Evolutionary conservation across 306 rosid species (phyloP), one percentile per base, ranked within the genome.

Genomic region (Prunus salicina): DNA sequence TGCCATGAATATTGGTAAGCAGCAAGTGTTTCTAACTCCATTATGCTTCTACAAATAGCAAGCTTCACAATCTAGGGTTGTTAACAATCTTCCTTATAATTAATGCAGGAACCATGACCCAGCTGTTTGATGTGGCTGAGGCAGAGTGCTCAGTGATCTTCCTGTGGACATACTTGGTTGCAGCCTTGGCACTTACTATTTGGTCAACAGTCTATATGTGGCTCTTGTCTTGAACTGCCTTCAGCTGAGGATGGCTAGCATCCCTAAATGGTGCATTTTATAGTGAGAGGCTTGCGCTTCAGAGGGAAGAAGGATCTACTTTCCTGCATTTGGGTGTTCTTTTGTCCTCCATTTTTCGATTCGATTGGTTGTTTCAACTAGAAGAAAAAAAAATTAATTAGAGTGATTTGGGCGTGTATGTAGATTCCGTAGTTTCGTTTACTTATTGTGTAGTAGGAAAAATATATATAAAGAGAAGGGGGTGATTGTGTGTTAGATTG

Each of bases 91-190:
- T 38, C 43, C 43, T 49, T 1, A 49, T 8, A n/a, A 55, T 46
- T 8, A n/a, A 46, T 12, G 75, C 72, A 93, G 97, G 98, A 14
- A 92, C 97, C 14, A 89, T 96, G 91, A 85, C 93, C 9, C 98
- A 96, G 65, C 82, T 91, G 41, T 96, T 87, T 78, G 96, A 88
- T 3, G 97, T 92, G 53, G 99, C 86, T 49, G 93, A 87, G 75
- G 99, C 93, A 74, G 99, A 96, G 83, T 85, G 97, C 78, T 92
- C 99, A 4, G 93, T 96, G 64, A 80, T 96, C 14, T 84, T 90
- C 20, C 64, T 96, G 38, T 96, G 98, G 97, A 86, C 97, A 7
- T 96, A 96, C 77, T 20, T 82, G 82, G 87, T 84, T 47, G 93
- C 97, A 38, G 89, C 90, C 11, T 73, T 87, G 25, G 82, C 97